Conservation (phyloP, 2,329 filamentous ascomycete genomes). For the Pyrenochaeta sp. region DNA sequence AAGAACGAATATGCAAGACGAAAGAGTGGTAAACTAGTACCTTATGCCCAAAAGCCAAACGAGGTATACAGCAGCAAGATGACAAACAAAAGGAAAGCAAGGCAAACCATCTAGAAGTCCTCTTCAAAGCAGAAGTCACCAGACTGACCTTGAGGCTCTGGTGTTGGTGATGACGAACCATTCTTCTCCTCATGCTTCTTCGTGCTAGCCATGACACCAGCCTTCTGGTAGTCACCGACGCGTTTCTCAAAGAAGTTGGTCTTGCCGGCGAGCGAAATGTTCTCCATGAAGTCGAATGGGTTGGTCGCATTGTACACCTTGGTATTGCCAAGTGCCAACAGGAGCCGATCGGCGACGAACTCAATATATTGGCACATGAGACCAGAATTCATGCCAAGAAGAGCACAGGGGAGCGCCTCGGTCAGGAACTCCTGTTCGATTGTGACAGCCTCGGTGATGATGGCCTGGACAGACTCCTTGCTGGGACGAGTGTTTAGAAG, state of each 20-base stretch:
- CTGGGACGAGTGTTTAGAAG: constrained; percentile 91
- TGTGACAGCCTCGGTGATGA: constrained; percentile 91
- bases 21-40: constrained; percentile 31
- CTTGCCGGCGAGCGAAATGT: constrained; percentile 98
- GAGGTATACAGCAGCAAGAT: constrained; percentile 37
- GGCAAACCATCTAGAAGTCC: constrained; percentile 77
- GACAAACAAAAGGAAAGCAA: constrained; percentile 16
- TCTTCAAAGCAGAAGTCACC: constrained; percentile 95
- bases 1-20: constrained; percentile 35
- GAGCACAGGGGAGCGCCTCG: constrained; percentile 88
- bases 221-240: constrained; percentile 99
- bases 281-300: constrained; percentile 99
- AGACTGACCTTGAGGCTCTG: constrained; percentile 55
- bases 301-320: constrained; percentile 94
- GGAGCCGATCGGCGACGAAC: constrained; percentile 95
- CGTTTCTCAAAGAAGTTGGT: constrained; percentile 99
- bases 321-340: constrained; percentile 90
- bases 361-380: constrained; percentile 99
- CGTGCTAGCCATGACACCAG: constrained; percentile 94
- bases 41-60: constrained; percentile 27
- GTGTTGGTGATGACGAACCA: constrained; percentile 53
- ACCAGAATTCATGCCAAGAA: constrained; percentile 96
- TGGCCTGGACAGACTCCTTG: constrained; percentile 80
- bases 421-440: constrained; percentile 99
- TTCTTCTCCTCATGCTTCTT: constrained; percentile 70